phyloP scores from a whole-genome alignment of 208 protist species.

The Trypanosoma rangeli region DNA sequence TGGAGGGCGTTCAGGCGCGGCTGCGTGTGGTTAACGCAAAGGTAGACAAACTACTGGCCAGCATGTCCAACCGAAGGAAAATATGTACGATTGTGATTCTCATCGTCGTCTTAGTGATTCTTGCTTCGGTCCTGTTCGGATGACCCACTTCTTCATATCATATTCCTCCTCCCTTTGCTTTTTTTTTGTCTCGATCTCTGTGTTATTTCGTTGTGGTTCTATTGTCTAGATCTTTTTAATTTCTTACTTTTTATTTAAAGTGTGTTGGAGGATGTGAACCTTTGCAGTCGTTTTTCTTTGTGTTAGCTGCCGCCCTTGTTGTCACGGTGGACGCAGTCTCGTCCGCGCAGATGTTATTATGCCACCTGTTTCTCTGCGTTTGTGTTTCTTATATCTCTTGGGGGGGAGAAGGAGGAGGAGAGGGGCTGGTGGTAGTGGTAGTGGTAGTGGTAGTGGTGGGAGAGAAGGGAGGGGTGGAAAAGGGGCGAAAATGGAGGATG shows the following conservation, averaged over 20 bases:
- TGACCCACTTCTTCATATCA: constrained; percentile 20
- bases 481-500: constrained; percentile 27
- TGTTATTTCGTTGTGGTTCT: not conserved
- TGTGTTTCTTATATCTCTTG: not conserved
- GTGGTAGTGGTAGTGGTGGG: not conserved
- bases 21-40: constrained; percentile 74
- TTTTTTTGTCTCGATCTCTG: not conserved
- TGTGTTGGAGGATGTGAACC: not conserved
- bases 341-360: too few species aligned
- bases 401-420: not conserved
- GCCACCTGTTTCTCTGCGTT: not conserved
- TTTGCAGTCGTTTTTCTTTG: not conserved
- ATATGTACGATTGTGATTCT: constrained; percentile 66
- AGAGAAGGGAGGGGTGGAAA: not conserved
- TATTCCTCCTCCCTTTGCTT: not conserved
- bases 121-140: constrained; percentile 9
- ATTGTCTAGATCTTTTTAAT: not conserved
- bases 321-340: not conserved
- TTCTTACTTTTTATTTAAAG: not conserved
- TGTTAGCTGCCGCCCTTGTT: not conserved
- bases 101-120: constrained; percentile 13
- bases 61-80: constrained; percentile 82
- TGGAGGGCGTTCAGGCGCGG: constrained; percentile 63
- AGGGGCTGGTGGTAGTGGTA: not conserved
- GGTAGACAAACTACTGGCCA: constrained; percentile 80